A percentile compares a stretch with the other conserved stretches of the same genome.
phyloP scores from a whole-genome alignment of 208 protist genomes.

The Herpetomonas tarakana region DNA sequence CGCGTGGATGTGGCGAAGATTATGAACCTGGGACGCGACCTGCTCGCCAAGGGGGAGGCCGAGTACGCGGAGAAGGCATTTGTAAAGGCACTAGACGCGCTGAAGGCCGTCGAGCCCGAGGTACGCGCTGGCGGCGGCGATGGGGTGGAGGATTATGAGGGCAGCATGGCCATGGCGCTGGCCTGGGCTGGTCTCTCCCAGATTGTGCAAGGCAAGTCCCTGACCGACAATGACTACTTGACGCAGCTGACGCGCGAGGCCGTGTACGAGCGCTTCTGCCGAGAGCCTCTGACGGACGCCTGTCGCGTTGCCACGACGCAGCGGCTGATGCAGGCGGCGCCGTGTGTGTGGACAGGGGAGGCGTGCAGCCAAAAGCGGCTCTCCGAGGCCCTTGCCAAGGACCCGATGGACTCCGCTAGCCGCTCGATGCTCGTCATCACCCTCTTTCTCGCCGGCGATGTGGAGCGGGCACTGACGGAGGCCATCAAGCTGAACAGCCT shows the following conservation, averaged over 20 bases:
- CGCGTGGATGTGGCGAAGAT: conserved; percentile 75
- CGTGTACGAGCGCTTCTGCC: conserved; percentile 21
- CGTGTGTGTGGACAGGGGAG: conserved; percentile 42
- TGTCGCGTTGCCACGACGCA: conserved; percentile 36
- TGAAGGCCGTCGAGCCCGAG: conserved; percentile 55
- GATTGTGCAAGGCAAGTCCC: conserved; percentile 53
- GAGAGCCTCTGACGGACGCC: conserved; percentile 53
- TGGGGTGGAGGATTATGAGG: conserved; percentile 29
- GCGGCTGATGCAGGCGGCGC: conserved; percentile 35
- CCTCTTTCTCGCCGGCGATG: conserved; percentile 69
- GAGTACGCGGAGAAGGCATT: conserved; percentile 85
- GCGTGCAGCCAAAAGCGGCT: conserved; percentile 58
- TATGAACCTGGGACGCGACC: conserved; percentile 51
- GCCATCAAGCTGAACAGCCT: conserved; percentile 64
- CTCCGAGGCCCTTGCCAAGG: conserved; percentile 16
- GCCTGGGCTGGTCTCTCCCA: conserved; percentile 61
- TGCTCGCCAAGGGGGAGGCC: conserved; percentile 49
- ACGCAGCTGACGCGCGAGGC: conserved; percentile 22
- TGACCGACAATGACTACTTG: conserved; percentile 26
- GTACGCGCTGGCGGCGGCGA: conserved; percentile 16
- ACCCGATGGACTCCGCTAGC: conserved; percentile 32
- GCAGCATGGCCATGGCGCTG: conserved; percentile 61
- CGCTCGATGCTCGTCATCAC: conserved; percentile 78
- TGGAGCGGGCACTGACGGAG: conserved; percentile 86
- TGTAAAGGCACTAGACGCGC: conserved; percentile 49